These are phyloP conservation scores for Colletotrichum musae DNA, from an alignment of 2,329 filamentous ascomycete species.

Conservation along the genomic window DNA sequence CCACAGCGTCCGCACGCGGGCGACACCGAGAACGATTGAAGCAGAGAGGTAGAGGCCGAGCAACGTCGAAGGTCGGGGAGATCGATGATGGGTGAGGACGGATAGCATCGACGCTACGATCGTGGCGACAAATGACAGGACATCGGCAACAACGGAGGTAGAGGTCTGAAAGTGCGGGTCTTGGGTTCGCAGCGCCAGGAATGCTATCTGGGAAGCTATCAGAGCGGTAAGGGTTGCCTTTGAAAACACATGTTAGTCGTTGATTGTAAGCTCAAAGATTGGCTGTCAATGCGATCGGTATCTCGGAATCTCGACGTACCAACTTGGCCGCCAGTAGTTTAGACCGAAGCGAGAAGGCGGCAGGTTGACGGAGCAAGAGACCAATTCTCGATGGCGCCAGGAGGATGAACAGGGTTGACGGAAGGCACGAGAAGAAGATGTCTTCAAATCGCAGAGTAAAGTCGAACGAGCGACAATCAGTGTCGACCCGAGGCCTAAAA, in stretches of 20 bases:
- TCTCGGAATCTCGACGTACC: slow-evolving; percentile 24
- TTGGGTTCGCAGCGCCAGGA: slow-evolving; percentile 41
- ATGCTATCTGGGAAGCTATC: slow-evolving; percentile 39
- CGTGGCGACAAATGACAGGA: slow-evolving; percentile 39
- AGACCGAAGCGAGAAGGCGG: slow-evolving; percentile 19
- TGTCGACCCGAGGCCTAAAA: slow-evolving; percentile 45
- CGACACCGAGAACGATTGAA: slow-evolving; percentile 40
- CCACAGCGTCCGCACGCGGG: slow-evolving; percentile 11
- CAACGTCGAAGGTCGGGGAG: slow-evolving; percentile 45
- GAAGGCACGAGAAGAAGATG: slow-evolving; percentile 44
- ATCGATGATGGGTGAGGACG: slow-evolving; percentile 43
- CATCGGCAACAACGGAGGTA: slow-evolving; percentile 44
- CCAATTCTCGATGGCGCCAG: slow-evolving; percentile 35
- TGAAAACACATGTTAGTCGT: not conserved
- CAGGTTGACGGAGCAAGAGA: slow-evolving; percentile 13
- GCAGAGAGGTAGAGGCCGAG: slow-evolving; percentile 45
- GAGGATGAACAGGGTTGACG: slow-evolving; percentile 42
- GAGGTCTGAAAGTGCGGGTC: slow-evolving; percentile 23
- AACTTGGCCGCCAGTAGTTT: slow-evolving; percentile 36
- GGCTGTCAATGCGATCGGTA: not conserved
- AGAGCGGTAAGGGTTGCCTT: slow-evolving; percentile 35
- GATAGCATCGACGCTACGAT: slow-evolving; percentile 40
- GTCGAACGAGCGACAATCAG: slow-evolving; percentile 47
- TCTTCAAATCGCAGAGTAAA: slow-evolving; percentile 49
- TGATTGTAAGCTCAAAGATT: not conserved